Evolutionary conservation across 345 rosid species (phyloP).

Genomic region (Camelina neglecta): DNA sequence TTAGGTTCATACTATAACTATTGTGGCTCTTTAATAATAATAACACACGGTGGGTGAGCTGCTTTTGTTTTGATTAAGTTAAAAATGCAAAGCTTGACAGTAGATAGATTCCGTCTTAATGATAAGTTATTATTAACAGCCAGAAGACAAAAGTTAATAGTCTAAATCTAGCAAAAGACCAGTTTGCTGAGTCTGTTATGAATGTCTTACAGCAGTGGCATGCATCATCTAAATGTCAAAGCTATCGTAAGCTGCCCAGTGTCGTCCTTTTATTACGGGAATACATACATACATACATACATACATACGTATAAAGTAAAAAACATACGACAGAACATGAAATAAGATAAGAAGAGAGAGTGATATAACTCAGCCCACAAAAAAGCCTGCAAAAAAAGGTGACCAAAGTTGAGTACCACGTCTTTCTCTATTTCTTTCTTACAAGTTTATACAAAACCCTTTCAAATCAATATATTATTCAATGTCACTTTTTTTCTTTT

Average conservation of each 20-base stretch:
- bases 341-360: conserved; percentile 1
- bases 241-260: conserved; percentile 18
- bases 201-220: neutral
- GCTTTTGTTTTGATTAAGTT: too few relatives aligned
- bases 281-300: neutral
- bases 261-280: conserved; percentile 14
- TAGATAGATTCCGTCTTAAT: too few relatives aligned
- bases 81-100: too few relatives aligned
- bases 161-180: neutral
- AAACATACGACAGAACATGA: neutral
- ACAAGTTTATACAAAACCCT: conserved; percentile 5
- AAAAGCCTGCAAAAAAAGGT: conserved; percentile 18
- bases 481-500: neutral
- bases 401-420: conserved; percentile 2
- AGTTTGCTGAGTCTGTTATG: conserved; percentile 26
- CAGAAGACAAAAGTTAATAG: too few relatives aligned
- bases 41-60: too few relatives aligned
- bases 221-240: conserved; percentile 8
- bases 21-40: neutral
- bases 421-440: neutral
- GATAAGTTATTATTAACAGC: neutral
- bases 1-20: neutral
- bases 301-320: neutral
- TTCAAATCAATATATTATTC: neutral
- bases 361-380: neutral